A percentile compares a stretch with the other conserved stretches of the same genome.
phyloP scores from a whole-genome alignment of 352 stramenopile species.

The Phytophthora pistaciae region DNA sequence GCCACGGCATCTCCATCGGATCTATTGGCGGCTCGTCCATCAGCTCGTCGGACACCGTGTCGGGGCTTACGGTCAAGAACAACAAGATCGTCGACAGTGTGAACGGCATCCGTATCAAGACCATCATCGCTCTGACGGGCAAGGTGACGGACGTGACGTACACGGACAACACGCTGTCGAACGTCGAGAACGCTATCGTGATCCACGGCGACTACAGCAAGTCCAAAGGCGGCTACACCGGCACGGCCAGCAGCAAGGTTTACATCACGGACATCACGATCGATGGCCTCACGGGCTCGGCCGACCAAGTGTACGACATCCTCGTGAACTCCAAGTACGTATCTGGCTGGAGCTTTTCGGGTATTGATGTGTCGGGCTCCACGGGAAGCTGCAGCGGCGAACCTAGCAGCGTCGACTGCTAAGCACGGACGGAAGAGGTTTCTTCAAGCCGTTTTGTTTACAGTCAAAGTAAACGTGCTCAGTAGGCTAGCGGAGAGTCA shows the following conservation, averaged over 20 bases:
- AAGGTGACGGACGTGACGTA: slow-evolving; percentile 30
- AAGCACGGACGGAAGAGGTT: not conserved
- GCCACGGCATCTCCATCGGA: slow-evolving; percentile 38
- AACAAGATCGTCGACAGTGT: slow-evolving; percentile 42
- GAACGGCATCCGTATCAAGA: slow-evolving; percentile 48
- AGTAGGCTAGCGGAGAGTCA: not conserved
- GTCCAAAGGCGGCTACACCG: slow-evolving; percentile 23
- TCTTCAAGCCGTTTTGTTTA: not conserved
- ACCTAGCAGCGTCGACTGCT: slow-evolving; percentile 29
- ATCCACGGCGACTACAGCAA: slow-evolving; percentile 32
- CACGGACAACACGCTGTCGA: slow-evolving; percentile 30
- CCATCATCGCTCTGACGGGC: slow-evolving; percentile 33
- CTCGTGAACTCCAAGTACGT: slow-evolving; percentile 27
- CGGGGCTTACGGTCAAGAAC: slow-evolving; percentile 29
- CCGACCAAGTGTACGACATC: slow-evolving; percentile 32
- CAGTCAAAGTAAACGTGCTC: not conserved
- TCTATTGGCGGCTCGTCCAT: slow-evolving; percentile 32
- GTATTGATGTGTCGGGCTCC: slow-evolving; percentile 14
- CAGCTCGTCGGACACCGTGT: slow-evolving; percentile 28
- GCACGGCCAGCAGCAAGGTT: slow-evolving; percentile 19
- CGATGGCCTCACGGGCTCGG: slow-evolving; percentile 23
- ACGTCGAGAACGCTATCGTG: slow-evolving; percentile 27
- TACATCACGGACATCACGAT: slow-evolving; percentile 27
- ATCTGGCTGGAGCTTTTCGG: slow-evolving; percentile 27
- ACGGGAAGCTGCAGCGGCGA: slow-evolving; percentile 27